phyloP scores from a whole-genome alignment of 148 eudicot species.

The Rhododendron williamsianum region DNA sequence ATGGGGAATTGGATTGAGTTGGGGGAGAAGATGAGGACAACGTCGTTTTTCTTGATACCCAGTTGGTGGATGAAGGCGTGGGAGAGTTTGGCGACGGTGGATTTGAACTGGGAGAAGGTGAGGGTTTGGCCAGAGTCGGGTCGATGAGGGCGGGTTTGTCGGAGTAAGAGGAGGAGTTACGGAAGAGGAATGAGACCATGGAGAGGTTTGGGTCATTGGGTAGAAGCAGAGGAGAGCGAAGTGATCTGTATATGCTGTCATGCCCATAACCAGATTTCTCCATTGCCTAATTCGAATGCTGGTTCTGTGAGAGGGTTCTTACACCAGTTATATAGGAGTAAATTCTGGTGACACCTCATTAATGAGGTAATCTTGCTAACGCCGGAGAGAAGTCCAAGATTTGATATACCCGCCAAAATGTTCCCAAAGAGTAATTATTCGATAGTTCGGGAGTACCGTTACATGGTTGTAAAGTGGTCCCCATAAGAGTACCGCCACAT shows the following conservation, averaged over 20 bases:
- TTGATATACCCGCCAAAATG: neutral
- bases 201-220: conserved; percentile 40
- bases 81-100: conserved; percentile 46
- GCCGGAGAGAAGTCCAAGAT: too few species aligned
- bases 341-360: too few species aligned
- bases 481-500: too few species aligned
- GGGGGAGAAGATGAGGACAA: conserved; percentile 63
- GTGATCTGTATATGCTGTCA: conserved; percentile 55
- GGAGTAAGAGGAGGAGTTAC: conserved; percentile 47
- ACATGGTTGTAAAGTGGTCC: too few species aligned
- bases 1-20: conserved; percentile 57
- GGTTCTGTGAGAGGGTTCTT: neutral
- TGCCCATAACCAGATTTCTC: conserved; percentile 72
- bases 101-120: conserved; percentile 41
- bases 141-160: conserved; percentile 59
- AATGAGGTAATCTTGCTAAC: too few species aligned
- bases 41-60: conserved; percentile 48
- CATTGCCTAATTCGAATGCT: conserved; percentile 22
- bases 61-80: conserved; percentile 33
- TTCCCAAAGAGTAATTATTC: too few species aligned
- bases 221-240: conserved; percentile 37
- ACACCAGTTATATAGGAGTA: neutral
- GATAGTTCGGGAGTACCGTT: too few species aligned
- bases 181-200: conserved; percentile 58
- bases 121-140: conserved; percentile 44